Evolutionary conservation across 2,329 filamentous ascomycete genomes (phyloP).

Genomic region (Botrytis elliptica): DNA sequence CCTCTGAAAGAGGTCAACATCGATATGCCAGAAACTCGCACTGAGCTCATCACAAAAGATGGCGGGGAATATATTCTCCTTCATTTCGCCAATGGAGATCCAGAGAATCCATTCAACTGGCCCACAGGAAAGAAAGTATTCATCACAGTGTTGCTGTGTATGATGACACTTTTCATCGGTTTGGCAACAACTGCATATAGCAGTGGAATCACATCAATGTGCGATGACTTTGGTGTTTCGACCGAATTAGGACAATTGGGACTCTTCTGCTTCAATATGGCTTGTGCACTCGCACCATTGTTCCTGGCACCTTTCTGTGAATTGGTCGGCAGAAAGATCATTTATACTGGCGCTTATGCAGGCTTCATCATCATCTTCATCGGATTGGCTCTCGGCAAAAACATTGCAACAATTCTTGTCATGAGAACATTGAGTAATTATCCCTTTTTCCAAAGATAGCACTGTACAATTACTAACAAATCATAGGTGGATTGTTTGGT

Average conservation of each 20-base stretch:
- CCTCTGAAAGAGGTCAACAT: constrained; percentile 46
- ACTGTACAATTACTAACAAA: neutral
- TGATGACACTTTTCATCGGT: constrained; percentile 55
- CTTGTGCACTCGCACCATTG: constrained; percentile 78
- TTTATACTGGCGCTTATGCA: constrained; percentile 64
- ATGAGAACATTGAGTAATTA: constrained; percentile 54
- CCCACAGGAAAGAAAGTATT: constrained; percentile 45
- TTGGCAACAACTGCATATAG: constrained; percentile 54
- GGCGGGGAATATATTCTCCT: constrained; percentile 48
- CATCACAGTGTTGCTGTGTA: constrained; percentile 48
- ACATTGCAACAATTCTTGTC: constrained; percentile 69
- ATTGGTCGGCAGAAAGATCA: constrained; percentile 77
- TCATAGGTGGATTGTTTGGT: constrained; percentile 60
- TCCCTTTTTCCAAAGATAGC: constrained; percentile 37
- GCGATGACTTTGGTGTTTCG: constrained; percentile 44
- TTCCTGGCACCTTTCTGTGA: constrained; percentile 82
- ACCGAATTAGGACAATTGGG: constrained; percentile 48
- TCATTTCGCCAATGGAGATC: constrained; percentile 47
- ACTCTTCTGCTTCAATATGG: constrained; percentile 76
- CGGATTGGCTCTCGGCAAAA: constrained; percentile 69
- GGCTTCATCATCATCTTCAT: constrained; percentile 45
- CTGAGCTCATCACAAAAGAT: constrained; percentile 44
- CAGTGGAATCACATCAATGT: constrained; percentile 49
- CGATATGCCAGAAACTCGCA: constrained; percentile 50
- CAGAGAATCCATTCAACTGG: constrained; percentile 54